phyloP scores from a whole-genome alignment of 2,329 filamentous ascomycete genomes.

The Fonsecaea erecta region DNA sequence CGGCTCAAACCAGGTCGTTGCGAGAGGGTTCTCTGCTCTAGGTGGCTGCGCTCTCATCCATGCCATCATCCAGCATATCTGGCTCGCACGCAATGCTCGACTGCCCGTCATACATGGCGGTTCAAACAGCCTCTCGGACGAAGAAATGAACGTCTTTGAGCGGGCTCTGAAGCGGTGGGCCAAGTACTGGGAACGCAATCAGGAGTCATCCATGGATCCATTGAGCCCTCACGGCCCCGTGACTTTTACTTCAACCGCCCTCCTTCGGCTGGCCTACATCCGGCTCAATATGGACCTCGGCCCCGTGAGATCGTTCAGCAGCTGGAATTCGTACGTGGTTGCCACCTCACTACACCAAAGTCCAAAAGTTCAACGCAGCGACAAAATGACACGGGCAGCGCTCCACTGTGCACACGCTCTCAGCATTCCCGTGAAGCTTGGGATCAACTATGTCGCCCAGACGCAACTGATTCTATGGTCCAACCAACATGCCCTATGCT shows the following conservation, averaged over 20 bases:
- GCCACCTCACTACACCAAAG: constrained; percentile 61
- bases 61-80: constrained; percentile 72
- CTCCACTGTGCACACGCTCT: constrained; percentile 61
- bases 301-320: constrained; percentile 59
- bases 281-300: constrained; percentile 44
- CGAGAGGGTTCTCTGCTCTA: constrained; percentile 48
- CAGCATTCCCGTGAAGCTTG: constrained; percentile 61
- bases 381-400: constrained; percentile 47
- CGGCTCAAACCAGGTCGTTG: neutral
- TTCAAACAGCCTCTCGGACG: constrained; percentile 46
- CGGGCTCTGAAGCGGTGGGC: constrained; percentile 51
- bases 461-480: constrained; percentile 64
- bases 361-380: constrained; percentile 6
- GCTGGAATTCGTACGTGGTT: constrained; percentile 63
- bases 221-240: constrained; percentile 58
- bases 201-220: constrained; percentile 44
- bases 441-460: constrained; percentile 59
- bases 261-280: constrained; percentile 63
- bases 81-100: neutral
- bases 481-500: constrained; percentile 60
- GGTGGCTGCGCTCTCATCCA: constrained; percentile 75
- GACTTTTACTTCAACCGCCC: constrained; percentile 66
- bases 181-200: constrained; percentile 44
- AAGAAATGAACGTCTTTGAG: constrained; percentile 17
- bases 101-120: neutral